These are phyloP conservation scores for Coemansia sp. DNA, from an alignment of 192 early-diverging fungal species.

Conservation along the genomic window DNA sequence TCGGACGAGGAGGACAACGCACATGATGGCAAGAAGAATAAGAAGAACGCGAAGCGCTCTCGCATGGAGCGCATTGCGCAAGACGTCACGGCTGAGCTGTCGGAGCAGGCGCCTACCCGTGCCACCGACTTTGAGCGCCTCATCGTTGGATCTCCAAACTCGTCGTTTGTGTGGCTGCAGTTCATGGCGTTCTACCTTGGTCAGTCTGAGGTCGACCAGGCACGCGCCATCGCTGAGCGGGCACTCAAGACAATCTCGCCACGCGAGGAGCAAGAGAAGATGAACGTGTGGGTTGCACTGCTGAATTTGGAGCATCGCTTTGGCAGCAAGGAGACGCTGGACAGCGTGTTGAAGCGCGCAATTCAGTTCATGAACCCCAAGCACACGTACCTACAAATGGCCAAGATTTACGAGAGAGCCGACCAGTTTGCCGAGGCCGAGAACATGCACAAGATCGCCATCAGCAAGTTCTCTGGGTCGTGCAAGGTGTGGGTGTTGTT, in stretches of 20 bases:
- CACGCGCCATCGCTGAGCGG: constrained; percentile 89
- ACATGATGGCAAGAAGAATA: constrained; percentile 5
- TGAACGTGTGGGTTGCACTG: constrained; percentile 97
- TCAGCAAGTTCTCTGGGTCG: constrained; percentile 83
- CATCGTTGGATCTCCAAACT: constrained; percentile 91
- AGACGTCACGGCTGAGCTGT: constrained; percentile 70
- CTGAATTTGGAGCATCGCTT: constrained; percentile 96
- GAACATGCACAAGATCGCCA: constrained; percentile 68
- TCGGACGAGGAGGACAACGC: constrained; percentile 54
- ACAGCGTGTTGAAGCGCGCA: constrained; percentile 84
- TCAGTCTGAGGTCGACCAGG: constrained; percentile 89
- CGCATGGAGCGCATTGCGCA: constrained; percentile 62
- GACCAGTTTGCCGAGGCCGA: constrained; percentile 72
- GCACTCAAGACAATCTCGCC: constrained; percentile 90
- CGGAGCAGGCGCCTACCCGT: constrained; percentile 68
- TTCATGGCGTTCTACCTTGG: constrained; percentile 99
- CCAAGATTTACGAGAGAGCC: constrained; percentile 86
- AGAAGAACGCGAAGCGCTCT: constrained; percentile 53
- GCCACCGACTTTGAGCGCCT: constrained; percentile 91
- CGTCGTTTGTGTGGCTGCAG: constrained; percentile 98
- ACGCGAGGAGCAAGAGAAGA: constrained; percentile 92
- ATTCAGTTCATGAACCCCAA: constrained; percentile 85
- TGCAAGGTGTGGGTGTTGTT: constrained; percentile 91
- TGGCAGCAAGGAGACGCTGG: constrained; percentile 79
- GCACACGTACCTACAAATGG: constrained; percentile 83